Conservation (phyloP, 2,329 filamentous ascomycete genomes). For the Aspergillus bombycis region DNA sequence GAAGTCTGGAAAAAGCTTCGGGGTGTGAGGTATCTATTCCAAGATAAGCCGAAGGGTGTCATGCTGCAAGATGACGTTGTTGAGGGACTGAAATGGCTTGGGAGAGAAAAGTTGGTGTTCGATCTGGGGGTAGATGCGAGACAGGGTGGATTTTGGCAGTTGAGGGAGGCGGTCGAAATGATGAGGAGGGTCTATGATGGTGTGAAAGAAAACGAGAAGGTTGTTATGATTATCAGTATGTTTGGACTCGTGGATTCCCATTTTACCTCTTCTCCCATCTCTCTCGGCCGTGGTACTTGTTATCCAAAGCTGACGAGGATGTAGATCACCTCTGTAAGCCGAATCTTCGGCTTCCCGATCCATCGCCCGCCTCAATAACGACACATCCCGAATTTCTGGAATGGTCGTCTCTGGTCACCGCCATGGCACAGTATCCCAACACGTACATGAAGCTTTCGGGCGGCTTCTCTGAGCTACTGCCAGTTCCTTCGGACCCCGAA, state of each 20-base stretch:
- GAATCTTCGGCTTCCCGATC: constrained; percentile 62
- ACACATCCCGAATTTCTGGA: constrained; percentile 62
- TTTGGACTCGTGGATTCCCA: background rate
- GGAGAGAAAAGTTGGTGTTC: constrained; percentile 68
- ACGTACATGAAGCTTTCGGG: constrained; percentile 95
- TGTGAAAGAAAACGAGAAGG: constrained; percentile 54
- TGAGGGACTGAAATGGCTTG: constrained; percentile 67
- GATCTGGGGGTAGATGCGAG: constrained; percentile 84
- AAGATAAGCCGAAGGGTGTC: constrained; percentile 70
- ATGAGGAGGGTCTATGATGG: constrained; percentile 67
- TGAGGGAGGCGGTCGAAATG: constrained; percentile 72
- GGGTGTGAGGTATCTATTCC: constrained; percentile 81
- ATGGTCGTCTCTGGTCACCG: constrained; percentile 71
- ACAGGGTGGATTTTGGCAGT: constrained; percentile 72
- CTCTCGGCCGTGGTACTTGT: constrained; percentile 3
- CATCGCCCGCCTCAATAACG: constrained; percentile 48
- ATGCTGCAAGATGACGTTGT: constrained; percentile 68
- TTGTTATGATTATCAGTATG: constrained; percentile 67
- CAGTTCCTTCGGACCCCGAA: constrained; percentile 37
- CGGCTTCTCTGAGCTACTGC: constrained; percentile 74
- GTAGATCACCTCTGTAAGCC: constrained; percentile 90
- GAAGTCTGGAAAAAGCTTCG: constrained; percentile 67
- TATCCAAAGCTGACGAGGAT: constrained; percentile 17
- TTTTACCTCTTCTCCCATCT: background rate
- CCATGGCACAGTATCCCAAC: constrained; percentile 64